Evolutionary conservation across 2,329 filamentous ascomycete genomes (phyloP).

Genomic region (Paraphaeosphaeria minitans): DNA sequence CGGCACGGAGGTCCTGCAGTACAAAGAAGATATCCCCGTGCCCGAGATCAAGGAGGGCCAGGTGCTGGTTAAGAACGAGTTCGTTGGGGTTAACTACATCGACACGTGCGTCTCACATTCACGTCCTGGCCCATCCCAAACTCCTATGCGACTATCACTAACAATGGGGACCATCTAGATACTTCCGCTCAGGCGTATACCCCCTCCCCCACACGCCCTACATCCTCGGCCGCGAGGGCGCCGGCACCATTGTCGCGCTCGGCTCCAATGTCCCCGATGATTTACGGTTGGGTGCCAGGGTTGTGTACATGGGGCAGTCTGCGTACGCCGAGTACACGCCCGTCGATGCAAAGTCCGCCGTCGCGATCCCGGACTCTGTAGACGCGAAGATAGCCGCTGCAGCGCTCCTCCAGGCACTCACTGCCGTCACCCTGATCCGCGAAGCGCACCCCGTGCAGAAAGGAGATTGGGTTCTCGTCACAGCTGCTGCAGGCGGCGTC

Average conservation of each 20-base stretch:
- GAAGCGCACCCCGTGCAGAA: conserved; percentile 73
- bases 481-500: conserved; percentile 84
- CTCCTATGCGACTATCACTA: too few species aligned
- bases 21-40: conserved; percentile 72
- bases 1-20: conserved; percentile 72
- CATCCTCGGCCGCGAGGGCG: conserved; percentile 78
- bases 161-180: conserved; percentile 50
- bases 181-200: conserved; percentile 88
- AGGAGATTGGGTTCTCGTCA: conserved; percentile 82
- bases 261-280: conserved; percentile 58
- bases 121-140: too few species aligned
- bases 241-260: conserved; percentile 70
- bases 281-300: conserved; percentile 70
- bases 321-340: conserved; percentile 67
- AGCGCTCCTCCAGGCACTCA: conserved; percentile 78
- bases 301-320: conserved; percentile 67
- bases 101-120: conserved; percentile 63
- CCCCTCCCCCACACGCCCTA: conserved; percentile 69
- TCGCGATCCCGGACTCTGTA: conserved; percentile 69
- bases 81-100: conserved; percentile 84
- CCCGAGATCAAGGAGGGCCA: conserved; percentile 71
- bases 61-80: conserved; percentile 80
- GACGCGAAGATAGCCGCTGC: conserved; percentile 68
- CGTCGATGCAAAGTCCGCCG: conserved; percentile 58
- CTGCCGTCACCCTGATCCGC: conserved; percentile 77